These are phyloP conservation scores for Candida chauliodis DNA, from an alignment of 805 yeast genomes.

Conservation along the genomic window DNA sequence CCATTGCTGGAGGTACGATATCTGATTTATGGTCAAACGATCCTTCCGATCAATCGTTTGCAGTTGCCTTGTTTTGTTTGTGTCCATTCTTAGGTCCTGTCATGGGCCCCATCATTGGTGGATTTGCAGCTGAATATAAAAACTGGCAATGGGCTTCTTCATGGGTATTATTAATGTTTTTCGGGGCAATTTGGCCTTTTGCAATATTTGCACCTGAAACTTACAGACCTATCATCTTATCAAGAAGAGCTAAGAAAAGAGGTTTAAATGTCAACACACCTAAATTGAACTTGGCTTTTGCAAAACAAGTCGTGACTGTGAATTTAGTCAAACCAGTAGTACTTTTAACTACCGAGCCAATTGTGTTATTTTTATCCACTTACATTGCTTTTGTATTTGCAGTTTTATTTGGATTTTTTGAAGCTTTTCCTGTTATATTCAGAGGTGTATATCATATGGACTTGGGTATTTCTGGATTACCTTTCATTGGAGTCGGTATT, in stretches of 20 bases:
- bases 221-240: conserved; percentile 63
- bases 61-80: conserved; percentile 75
- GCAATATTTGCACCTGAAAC: conserved; percentile 65
- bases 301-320: conserved; percentile 45
- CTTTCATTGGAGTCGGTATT: conserved; percentile 69
- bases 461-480: conserved; percentile 60
- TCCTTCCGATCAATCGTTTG: conserved; percentile 60
- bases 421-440: conserved; percentile 74
- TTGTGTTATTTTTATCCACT: conserved; percentile 63
- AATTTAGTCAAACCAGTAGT: conserved; percentile 61
- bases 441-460: conserved; percentile 59
- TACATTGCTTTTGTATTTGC: conserved; percentile 76
- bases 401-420: conserved; percentile 75
- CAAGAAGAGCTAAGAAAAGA: conserved; percentile 56
- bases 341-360: conserved; percentile 73
- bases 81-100: conserved; percentile 83
- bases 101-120: conserved; percentile 71
- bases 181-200: conserved; percentile 53
- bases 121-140: conserved; percentile 60
- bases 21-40: conserved; percentile 62
- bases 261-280: conserved; percentile 44
- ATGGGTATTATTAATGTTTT: conserved; percentile 70
- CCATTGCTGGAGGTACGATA: conserved; percentile 83
- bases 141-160: conserved; percentile 61
- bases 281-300: conserved; percentile 32